These are phyloP conservation scores for Malassezia japonica DNA, from an alignment of 1,284 basidiomycete genomes.

Conservation along the genomic window DNA sequence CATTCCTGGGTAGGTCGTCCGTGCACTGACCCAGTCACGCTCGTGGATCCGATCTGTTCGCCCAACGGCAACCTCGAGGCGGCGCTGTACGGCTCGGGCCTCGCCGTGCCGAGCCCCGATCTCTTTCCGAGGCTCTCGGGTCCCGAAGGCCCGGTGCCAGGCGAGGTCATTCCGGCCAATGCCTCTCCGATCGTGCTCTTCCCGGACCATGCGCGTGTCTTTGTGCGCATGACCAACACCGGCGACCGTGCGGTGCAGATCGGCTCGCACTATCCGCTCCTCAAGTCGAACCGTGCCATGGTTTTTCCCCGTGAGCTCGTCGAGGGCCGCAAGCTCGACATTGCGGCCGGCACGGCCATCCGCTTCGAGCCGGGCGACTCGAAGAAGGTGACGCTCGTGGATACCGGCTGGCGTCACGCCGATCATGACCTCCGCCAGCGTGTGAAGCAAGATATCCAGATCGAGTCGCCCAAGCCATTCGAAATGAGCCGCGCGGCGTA, in stretches of 20 bases:
- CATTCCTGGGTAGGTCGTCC: conserved; percentile 25
- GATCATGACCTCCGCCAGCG: background rate
- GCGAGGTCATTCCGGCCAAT: conserved; percentile 24
- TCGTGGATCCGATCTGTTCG: conserved; percentile 76
- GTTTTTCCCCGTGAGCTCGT: conserved; percentile 71
- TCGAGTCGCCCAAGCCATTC: conserved; percentile 18
- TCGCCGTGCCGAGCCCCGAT: conserved; percentile 65
- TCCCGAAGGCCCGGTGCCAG: conserved; percentile 23
- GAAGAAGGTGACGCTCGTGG: conserved; percentile 72
- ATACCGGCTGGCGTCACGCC: conserved; percentile 60
- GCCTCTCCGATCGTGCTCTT: conserved; percentile 63
- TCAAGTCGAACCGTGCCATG: conserved; percentile 75
- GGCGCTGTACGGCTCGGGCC: conserved; percentile 84
- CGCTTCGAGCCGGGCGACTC: conserved; percentile 89
- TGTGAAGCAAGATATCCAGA: conserved; percentile 12
- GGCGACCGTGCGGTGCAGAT: conserved; percentile 86
- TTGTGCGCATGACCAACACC: conserved; percentile 73
- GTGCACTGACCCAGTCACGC: conserved; percentile 23
- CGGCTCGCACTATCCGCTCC: conserved; percentile 64
- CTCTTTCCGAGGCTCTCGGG: conserved; percentile 25
- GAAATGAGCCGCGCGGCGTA: conserved; percentile 34
- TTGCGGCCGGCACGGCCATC: conserved; percentile 84
- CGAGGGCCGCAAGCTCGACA: conserved; percentile 79
- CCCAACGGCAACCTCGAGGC: conserved; percentile 61
- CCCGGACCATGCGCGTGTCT: conserved; percentile 60